Evolutionary conservation across 2,329 filamentous ascomycete species (phyloP).

Genomic region (Calonectria ilicicola): DNA sequence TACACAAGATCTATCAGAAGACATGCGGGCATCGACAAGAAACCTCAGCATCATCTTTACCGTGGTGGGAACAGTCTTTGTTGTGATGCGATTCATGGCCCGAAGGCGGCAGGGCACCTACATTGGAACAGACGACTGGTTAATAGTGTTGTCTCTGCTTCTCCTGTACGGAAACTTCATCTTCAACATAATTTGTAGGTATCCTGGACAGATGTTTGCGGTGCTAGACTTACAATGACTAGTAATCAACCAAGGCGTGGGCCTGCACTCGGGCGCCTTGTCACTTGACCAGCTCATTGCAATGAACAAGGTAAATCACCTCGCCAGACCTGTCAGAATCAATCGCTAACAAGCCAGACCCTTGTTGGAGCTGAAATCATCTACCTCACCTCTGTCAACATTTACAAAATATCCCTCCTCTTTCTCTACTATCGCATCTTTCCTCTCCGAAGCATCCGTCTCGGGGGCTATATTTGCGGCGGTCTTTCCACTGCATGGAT

Average conservation of each 20-base stretch:
- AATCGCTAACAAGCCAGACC: not conserved
- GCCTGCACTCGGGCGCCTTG: not conserved
- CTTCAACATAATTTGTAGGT: not conserved
- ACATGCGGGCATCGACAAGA: not conserved
- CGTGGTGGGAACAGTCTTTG: not conserved
- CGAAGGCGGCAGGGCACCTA: not conserved
- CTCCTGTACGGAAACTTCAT: not conserved
- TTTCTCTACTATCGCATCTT: not conserved
- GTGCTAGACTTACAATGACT: not conserved
- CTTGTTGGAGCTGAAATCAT: not conserved
- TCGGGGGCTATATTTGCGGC: not conserved
- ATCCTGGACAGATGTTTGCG: rapidly evolving
- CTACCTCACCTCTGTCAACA: not conserved
- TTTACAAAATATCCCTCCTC: not conserved
- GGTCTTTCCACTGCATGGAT: not conserved
- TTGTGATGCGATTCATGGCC: not conserved
- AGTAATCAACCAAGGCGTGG: not conserved
- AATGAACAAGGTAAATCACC: not conserved
- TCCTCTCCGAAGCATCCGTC: not conserved
- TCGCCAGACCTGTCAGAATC: no score
- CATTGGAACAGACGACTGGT: not conserved
- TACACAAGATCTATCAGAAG: not conserved
- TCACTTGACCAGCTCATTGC: not conserved
- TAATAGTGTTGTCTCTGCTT: not conserved
- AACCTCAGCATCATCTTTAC: not conserved